Conservation (phyloP, 768 basidiomycete species). For the Phaffia tasmanica region DNA sequence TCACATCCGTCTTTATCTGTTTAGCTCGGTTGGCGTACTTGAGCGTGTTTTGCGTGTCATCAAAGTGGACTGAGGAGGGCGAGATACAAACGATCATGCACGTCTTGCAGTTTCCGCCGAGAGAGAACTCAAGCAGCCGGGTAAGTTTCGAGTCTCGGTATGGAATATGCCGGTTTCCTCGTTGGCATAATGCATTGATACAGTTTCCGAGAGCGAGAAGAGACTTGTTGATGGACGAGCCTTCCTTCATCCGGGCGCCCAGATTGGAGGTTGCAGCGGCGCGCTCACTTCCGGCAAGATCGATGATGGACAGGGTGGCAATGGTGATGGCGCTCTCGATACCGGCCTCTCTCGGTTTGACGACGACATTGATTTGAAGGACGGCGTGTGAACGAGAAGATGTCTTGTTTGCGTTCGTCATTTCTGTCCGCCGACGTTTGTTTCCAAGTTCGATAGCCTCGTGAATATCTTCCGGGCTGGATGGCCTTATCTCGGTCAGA, state of each 20-base stretch:
- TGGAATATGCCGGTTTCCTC: slow-evolving; percentile 65
- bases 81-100: slow-evolving; percentile 99
- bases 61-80: slow-evolving; percentile 88
- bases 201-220: slow-evolving; percentile 94
- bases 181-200: slow-evolving; percentile 87
- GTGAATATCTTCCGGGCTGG: slow-evolving; percentile 82
- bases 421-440: slow-evolving; percentile 74
- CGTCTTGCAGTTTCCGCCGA: slow-evolving; percentile 97
- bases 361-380: slow-evolving; percentile 84
- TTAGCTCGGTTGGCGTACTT: slow-evolving; percentile 96
- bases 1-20: slow-evolving; percentile 94
- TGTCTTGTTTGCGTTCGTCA: slow-evolving; percentile 91
- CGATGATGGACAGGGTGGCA: slow-evolving; percentile 92
- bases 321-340: slow-evolving; percentile 67
- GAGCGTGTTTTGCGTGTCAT: slow-evolving; percentile 97
- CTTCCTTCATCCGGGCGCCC: slow-evolving; percentile 96
- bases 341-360: slow-evolving; percentile 63
- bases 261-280: slow-evolving; percentile 94
- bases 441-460: slow-evolving; percentile 85
- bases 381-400: slow-evolving; percentile 97
- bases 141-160: slow-evolving; percentile 99
- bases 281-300: slow-evolving; percentile 92
- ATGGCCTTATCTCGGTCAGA: slow-evolving; percentile 68
- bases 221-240: slow-evolving; percentile 98
- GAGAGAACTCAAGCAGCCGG: slow-evolving; percentile 88